Evolutionary conservation across 1,284 basidiomycete genomes (phyloP).

Genomic region (Sporisorium graminicola): DNA sequence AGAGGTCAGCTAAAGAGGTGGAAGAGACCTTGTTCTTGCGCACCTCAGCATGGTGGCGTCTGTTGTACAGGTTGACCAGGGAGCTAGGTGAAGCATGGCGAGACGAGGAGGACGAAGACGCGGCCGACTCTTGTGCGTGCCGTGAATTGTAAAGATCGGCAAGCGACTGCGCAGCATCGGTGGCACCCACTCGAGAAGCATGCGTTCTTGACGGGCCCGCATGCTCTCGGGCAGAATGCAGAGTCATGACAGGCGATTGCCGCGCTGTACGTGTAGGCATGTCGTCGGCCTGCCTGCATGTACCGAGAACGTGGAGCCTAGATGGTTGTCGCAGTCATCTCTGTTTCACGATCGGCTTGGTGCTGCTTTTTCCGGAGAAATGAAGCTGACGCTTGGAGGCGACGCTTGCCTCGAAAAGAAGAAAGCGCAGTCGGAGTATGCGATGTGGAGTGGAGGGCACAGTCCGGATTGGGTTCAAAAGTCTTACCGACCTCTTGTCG

Average conservation of each 20-base stretch:
- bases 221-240: constrained; percentile 5
- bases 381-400: neutral
- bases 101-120: constrained; percentile 1
- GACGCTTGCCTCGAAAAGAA: neutral
- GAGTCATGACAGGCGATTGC: constrained; percentile 17
- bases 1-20: constrained; percentile 24
- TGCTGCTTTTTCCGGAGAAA: neutral
- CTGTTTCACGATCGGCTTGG: neutral
- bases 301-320: neutral
- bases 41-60: neutral
- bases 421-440: neutral
- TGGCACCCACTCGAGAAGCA: neutral
- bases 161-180: constrained; percentile 8
- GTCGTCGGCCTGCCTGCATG: neutral
- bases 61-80: constrained; percentile 16
- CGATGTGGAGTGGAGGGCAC: too few species aligned
- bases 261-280: constrained; percentile 16
- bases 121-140: constrained; percentile 15
- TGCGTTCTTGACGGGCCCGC: constrained; percentile 12
- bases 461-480: too few species aligned
- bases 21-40: constrained; percentile 3
- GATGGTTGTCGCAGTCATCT: neutral
- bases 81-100: constrained; percentile 4
- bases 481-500: too few species aligned
- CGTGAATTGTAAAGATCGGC: constrained; percentile 38